Conservation (phyloP, 2,329 filamentous ascomycete genomes). For the Claviceps humidiphila region DNA sequence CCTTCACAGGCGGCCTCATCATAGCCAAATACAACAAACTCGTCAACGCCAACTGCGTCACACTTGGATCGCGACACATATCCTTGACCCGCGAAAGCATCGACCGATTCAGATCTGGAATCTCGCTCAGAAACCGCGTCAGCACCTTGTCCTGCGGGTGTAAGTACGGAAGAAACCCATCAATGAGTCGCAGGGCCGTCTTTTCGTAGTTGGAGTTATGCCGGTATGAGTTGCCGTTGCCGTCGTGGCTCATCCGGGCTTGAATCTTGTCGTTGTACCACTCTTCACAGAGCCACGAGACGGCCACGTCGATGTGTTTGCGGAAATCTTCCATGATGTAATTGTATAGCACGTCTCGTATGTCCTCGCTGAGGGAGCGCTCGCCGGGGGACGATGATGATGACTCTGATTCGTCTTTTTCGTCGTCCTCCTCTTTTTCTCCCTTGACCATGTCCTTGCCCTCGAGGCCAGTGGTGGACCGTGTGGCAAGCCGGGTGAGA, state of each 20-base stretch:
- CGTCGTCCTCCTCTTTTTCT: slow-evolving; percentile 47
- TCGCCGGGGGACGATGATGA: slow-evolving; percentile 12
- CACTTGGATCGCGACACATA: slow-evolving; percentile 52
- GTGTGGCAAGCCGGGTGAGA: slow-evolving; percentile 71
- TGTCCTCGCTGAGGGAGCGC: slow-evolving; percentile 48
- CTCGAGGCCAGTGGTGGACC: slow-evolving; percentile 59
- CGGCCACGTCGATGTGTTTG: slow-evolving; percentile 74
- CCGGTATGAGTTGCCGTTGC: slow-evolving; percentile 27
- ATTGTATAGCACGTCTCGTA: slow-evolving; percentile 68
- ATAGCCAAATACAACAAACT: slow-evolving; percentile 55
- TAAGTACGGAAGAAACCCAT: slow-evolving; percentile 82
- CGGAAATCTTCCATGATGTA: slow-evolving; percentile 91
- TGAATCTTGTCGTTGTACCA: slow-evolving; percentile 77
- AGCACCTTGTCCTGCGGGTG: slow-evolving; percentile 81
- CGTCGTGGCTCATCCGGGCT: slow-evolving; percentile 20
- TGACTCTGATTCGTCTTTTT: slow-evolving; percentile 33
- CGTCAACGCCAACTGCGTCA: slow-evolving; percentile 49
- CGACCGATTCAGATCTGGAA: slow-evolving; percentile 61
- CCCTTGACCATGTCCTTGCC: slow-evolving; percentile 37
- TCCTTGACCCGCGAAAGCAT: slow-evolving; percentile 62
- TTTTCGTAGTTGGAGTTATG: slow-evolving; percentile 72
- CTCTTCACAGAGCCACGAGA: slow-evolving; percentile 91
- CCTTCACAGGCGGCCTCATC: slow-evolving; percentile 51
- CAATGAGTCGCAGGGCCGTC: slow-evolving; percentile 69
- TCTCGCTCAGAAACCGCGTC: slow-evolving; percentile 81